Evolutionary conservation across 2,329 filamentous ascomycete genomes (phyloP).

Genomic region (Lachnellula cervina): DNA sequence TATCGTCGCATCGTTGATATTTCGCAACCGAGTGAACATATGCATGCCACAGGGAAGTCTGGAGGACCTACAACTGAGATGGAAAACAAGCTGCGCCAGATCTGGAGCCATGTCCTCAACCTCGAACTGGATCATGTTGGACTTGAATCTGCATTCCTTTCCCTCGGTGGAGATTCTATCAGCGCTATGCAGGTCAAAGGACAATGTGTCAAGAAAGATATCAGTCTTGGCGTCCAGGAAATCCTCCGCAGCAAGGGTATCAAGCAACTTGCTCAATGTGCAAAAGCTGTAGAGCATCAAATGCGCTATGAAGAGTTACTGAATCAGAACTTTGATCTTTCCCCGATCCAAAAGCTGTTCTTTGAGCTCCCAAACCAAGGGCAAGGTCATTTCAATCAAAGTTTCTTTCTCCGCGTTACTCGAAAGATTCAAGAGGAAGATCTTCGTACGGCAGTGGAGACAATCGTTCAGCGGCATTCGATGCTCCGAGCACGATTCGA

Average conservation of each 20-base stretch:
- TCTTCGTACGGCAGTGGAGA: conserved; percentile 24
- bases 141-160: conserved; percentile 13
- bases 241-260: conserved; percentile 19
- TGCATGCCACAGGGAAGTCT: not conserved
- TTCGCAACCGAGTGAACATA: not conserved
- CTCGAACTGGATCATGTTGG: conserved; percentile 9
- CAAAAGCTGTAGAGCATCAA: not conserved
- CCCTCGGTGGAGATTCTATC: conserved; percentile 22
- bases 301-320: conserved; percentile 3
- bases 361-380: conserved; percentile 16
- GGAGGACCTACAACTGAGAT: conserved; percentile 4
- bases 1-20: conserved; percentile 1
- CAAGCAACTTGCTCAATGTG: conserved; percentile 6
- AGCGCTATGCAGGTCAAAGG: conserved; percentile 20
- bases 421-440: not conserved
- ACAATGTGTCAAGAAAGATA: conserved; percentile 6
- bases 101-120: conserved; percentile 15
- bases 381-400: conserved; percentile 25
- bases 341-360: conserved; percentile 27
- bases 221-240: conserved; percentile 15
- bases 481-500: conserved; percentile 37
- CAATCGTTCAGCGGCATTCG: conserved; percentile 33
- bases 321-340: conserved; percentile 14
- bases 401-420: conserved; percentile 17
- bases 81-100: conserved; percentile 2